Base-by-base conservation (phyloP, 495 filamentous ascomycete species). In the Neurospora tetrasperma region DNA sequence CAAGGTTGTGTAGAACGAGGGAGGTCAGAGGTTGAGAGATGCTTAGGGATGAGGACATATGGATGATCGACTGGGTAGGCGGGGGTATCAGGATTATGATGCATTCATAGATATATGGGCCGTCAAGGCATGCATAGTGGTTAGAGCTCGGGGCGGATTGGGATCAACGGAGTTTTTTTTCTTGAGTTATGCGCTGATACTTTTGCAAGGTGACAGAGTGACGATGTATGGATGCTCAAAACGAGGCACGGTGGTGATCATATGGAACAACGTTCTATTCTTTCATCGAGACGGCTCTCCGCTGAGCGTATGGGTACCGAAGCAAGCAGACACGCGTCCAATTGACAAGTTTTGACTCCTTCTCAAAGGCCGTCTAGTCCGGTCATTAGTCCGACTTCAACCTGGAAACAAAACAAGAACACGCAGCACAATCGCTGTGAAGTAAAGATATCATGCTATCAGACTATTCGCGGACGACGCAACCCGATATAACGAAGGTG, bases 1-100 rank as follows among this genome's bases (percentile, higher is more conserved):
- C 2, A 79, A 77, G 72, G 40, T 81, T 70, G 74, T 71, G 10
- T 77, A 70, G 70, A n/a, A 2, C 0, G 39, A 16, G 62, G 20
- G 41, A n/a, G 27, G 35, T 9, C 6, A 59, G 35, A 48, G 54
- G 38, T 44, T 9, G 38, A 48, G 5, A 16, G 10, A 31, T 23
- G 44, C 14, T 14, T 6, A 10, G 20, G 10, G 20, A 71, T 39
- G 39, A 20, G n/a, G 59, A 42, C 4, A 69, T 41, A 40, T 35
- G 23, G 20, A 18, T 69, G 31, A n/a, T 40, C 16, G 20, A 59
- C 27, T 69, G 9, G 12, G 39, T 39, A 39, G 39, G 39, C 39
- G 7, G 39, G 39, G 39, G 5, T 39, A 39, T 39, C 5, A 2
- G 39, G 39, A 5, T 39, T 39, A 39, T 39, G 39, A 39, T 39